Evolutionary conservation across 1,139 yeast species (phyloP).

Genomic region (Yamadazyma buinensis): DNA sequence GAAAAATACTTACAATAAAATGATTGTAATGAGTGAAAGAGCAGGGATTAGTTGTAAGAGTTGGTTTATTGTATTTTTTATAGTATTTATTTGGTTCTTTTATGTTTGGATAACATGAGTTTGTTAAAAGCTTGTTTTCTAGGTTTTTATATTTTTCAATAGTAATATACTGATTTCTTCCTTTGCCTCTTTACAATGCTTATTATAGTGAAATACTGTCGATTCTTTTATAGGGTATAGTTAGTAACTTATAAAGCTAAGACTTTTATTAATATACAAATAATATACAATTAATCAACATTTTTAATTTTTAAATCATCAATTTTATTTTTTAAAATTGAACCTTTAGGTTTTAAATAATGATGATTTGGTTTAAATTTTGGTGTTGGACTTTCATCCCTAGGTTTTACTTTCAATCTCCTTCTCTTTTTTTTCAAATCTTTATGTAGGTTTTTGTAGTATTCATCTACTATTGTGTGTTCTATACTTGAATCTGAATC

Average conservation of each 20-base stretch:
- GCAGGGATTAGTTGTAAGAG: constrained; percentile 78
- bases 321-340: constrained; percentile 28
- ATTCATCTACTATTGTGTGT: constrained; percentile 13
- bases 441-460: constrained; percentile 11
- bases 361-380: constrained; percentile 45
- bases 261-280: too few relatives aligned
- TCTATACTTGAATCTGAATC: constrained; percentile 19
- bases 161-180: too few relatives aligned
- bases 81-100: constrained; percentile 66
- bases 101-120: constrained; percentile 66
- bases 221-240: too few relatives aligned
- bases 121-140: too few relatives aligned
- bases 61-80: constrained; percentile 67
- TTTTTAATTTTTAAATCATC: too few relatives aligned
- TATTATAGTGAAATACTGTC: too few relatives aligned
- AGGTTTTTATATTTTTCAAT: too few relatives aligned
- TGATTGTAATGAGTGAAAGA: constrained; percentile 78
- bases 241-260: too few relatives aligned
- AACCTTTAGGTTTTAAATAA: constrained; percentile 37
- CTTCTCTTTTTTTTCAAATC: constrained; percentile 16
- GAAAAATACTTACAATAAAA: constrained; percentile 65
- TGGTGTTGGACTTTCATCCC: constrained; percentile 28
- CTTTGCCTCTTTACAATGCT: too few relatives aligned
- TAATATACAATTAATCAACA: too few relatives aligned
- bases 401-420: constrained; percentile 1